Percentiles rank a stretch among this genome's conserved stretches.
phyloP scores from a whole-genome alignment of 2,329 filamentous ascomycete species.

The Amauroascus verrucosus region DNA sequence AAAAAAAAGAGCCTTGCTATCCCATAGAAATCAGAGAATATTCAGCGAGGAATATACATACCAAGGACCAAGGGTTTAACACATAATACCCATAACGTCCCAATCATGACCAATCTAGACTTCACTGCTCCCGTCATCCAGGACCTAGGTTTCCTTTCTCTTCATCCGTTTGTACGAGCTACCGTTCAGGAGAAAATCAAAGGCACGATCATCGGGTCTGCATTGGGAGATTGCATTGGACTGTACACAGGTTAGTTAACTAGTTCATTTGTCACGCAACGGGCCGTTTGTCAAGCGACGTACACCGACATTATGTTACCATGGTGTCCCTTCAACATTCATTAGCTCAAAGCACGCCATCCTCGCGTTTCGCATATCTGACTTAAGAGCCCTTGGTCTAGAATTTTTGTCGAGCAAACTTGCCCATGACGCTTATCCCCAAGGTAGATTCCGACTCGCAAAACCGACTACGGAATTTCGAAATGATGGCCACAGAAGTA shows the following conservation, averaged over 20 bases:
- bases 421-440: constrained; percentile 15
- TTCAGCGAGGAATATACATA: too few relatives aligned
- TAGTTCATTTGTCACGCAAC: neutral
- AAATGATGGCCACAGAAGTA: constrained; percentile 18
- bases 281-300: neutral
- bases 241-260: constrained; percentile 37
- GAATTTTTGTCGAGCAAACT: constrained; percentile 16
- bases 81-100: too few relatives aligned
- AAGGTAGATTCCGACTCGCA: constrained; percentile 15
- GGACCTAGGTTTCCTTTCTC: constrained; percentile 17
- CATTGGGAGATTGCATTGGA: constrained; percentile 46
- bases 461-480: constrained; percentile 16
- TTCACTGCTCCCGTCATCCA: neutral
- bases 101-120: neutral
- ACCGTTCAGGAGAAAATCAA: constrained; percentile 32
- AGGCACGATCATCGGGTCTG: constrained; percentile 42
- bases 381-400: neutral
- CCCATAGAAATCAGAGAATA: too few relatives aligned
- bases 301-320: too few relatives aligned
- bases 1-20: too few relatives aligned
- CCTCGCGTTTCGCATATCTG: too few relatives aligned
- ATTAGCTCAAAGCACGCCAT: too few relatives aligned
- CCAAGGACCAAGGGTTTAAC: too few relatives aligned
- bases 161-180: constrained; percentile 24
- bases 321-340: too few relatives aligned